Evolutionary conservation across 768 basidiomycete genomes (phyloP).

Genomic region (Boletus tylopilopsis): DNA sequence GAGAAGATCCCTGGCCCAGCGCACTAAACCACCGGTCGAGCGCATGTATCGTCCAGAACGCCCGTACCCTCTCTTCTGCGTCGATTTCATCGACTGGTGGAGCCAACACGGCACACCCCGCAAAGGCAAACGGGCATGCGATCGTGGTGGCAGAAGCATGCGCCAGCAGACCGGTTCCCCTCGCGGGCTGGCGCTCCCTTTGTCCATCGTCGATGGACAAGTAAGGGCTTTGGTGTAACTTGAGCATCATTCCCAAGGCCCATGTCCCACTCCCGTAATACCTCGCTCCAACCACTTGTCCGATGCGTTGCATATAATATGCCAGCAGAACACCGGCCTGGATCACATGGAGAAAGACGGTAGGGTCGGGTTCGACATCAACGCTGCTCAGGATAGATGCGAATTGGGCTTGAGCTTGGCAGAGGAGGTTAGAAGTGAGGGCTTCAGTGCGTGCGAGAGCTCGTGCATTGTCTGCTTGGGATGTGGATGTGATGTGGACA

Average conservation of each 20-base stretch:
- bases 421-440: slow-evolving; percentile 35
- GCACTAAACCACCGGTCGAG: slow-evolving; percentile 33
- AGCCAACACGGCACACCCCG: slow-evolving; percentile 24
- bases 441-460: background rate
- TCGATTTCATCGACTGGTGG: slow-evolving; percentile 30
- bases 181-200: slow-evolving; percentile 1
- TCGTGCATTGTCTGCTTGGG: slow-evolving; percentile 36
- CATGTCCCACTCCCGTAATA: slow-evolving; percentile 49
- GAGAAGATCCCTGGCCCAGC: slow-evolving; percentile 21
- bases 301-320: slow-evolving; percentile 60
- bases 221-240: slow-evolving; percentile 37
- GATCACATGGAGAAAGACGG: slow-evolving; percentile 47
- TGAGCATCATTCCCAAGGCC: slow-evolving; percentile 42
- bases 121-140: slow-evolving; percentile 8
- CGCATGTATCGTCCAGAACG: slow-evolving; percentile 36
- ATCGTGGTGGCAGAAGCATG: background rate
- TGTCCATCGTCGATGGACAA: background rate
- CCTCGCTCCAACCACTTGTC: slow-evolving; percentile 58
- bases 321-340: slow-evolving; percentile 64
- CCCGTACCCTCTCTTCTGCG: slow-evolving; percentile 36
- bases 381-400: slow-evolving; percentile 42
- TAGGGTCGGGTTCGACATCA: slow-evolving; percentile 30
- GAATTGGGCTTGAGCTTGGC: slow-evolving; percentile 45
- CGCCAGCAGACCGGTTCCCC: background rate
- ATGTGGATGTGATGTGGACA: slow-evolving; percentile 38